These are phyloP conservation scores for Dichotomopilus funicola DNA, from an alignment of 2,329 filamentous ascomycete genomes.

Conservation along the genomic window DNA sequence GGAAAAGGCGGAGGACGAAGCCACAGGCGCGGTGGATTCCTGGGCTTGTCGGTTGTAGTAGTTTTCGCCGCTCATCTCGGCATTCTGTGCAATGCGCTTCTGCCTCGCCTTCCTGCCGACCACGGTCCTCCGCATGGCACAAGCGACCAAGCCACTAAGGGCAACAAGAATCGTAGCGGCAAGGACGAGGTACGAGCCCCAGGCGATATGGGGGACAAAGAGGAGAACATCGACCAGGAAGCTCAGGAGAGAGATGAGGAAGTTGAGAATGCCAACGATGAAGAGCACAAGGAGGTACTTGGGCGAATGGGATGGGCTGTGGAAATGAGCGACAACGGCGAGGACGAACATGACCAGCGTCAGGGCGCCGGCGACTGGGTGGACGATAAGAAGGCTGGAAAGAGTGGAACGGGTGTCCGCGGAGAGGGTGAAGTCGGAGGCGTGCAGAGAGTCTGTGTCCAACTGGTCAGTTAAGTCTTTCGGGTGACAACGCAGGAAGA, in stretches of 20 bases:
- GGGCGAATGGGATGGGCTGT: constrained; percentile 80
- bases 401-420: constrained; percentile 52
- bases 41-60: constrained; percentile 70
- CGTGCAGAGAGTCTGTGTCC: constrained; percentile 23
- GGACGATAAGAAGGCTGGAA: constrained; percentile 85
- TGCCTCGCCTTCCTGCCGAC: constrained; percentile 90
- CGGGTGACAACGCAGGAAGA: constrained; percentile 29
- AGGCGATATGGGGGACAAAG: constrained; percentile 88
- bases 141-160: constrained; percentile 76
- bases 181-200: constrained; percentile 91
- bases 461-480: not conserved
- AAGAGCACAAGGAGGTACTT: constrained; percentile 80
- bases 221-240: constrained; percentile 91
- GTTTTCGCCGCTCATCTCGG: constrained; percentile 93
- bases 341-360: constrained; percentile 79
- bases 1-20: constrained; percentile 34
- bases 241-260: constrained; percentile 75
- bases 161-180: constrained; percentile 82
- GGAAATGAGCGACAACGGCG: constrained; percentile 75
- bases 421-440: constrained; percentile 50
- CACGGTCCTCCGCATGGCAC: constrained; percentile 87
- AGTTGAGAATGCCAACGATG: constrained; percentile 78
- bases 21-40: constrained; percentile 35
- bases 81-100: constrained; percentile 85
- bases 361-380: constrained; percentile 82